A percentile compares a stretch with the other conserved stretches of the same genome.
Evolutionary conservation across 169 alveolate genomes (phyloP).

Genomic region (Ichthyophthirius multifiliis): DNA sequence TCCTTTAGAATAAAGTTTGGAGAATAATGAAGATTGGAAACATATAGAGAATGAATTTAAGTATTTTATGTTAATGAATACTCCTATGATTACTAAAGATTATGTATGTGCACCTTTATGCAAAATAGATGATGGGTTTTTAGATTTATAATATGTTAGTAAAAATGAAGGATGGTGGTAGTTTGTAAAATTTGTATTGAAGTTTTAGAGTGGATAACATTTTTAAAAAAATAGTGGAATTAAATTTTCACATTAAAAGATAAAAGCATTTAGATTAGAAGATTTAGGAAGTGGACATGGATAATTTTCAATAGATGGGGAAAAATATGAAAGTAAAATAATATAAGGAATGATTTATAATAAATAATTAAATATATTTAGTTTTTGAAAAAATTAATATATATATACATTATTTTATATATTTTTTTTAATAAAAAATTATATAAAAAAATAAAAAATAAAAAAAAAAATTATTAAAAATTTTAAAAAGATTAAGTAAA

Average conservation of each 20-base stretch:
- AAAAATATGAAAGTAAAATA: neutral
- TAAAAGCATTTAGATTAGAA: neutral
- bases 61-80: conserved; percentile 11
- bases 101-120: neutral
- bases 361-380: too few species aligned
- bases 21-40: neutral
- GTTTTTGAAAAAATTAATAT: too few species aligned
- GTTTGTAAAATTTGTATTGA: neutral
- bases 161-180: neutral
- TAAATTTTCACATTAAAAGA: neutral
- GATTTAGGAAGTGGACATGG: too few species aligned
- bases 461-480: too few species aligned
- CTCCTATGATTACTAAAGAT: neutral
- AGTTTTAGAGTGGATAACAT: neutral
- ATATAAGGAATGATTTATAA: conserved; percentile 1
- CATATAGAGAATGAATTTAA: neutral
- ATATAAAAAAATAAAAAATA: too few species aligned
- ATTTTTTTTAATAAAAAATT: too few species aligned
- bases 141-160: neutral
- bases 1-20: neutral
- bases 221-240: neutral
- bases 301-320: conserved; percentile 14
- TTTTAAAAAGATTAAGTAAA: too few species aligned
- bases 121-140: neutral
- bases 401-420: too few species aligned